These are phyloP conservation scores for Pisolithus microcarpus DNA, from an alignment of 768 basidiomycete genomes.

Conservation along the genomic window DNA sequence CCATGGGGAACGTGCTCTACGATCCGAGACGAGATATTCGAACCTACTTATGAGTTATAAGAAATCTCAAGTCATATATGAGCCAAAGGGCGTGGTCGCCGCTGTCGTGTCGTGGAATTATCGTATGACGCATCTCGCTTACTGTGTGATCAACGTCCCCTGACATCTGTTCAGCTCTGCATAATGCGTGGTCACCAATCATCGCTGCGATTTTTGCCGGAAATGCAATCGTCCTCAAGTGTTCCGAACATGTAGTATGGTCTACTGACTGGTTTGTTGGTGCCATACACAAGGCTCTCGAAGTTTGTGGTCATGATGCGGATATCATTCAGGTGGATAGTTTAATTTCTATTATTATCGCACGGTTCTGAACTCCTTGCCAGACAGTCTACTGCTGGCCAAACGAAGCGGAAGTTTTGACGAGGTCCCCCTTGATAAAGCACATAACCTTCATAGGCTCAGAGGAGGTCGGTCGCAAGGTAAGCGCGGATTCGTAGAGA, in stretches of 20 bases:
- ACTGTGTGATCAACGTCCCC: not conserved
- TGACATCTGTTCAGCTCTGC: slow-evolving; percentile 53
- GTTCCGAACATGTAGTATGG: slow-evolving; percentile 91
- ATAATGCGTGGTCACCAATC: slow-evolving; percentile 93
- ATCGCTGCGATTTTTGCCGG: slow-evolving; percentile 87
- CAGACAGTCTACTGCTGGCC: slow-evolving; percentile 85
- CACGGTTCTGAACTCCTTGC: slow-evolving; percentile 3
- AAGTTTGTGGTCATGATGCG: slow-evolving; percentile 74
- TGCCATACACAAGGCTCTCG: slow-evolving; percentile 70
- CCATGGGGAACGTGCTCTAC: slow-evolving; percentile 72
- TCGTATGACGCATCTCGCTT: slow-evolving; percentile 41
- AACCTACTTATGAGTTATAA: slow-evolving; percentile 73
- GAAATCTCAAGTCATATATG: slow-evolving; percentile 71
- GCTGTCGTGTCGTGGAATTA: slow-evolving; percentile 96
- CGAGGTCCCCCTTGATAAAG: slow-evolving; percentile 69
- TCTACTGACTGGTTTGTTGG: slow-evolving; percentile 78
- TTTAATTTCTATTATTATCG: not conserved
- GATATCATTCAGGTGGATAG: slow-evolving; percentile 75
- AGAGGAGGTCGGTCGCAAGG: slow-evolving; percentile 69
- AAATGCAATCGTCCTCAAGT: slow-evolving; percentile 85
- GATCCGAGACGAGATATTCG: slow-evolving; percentile 61
- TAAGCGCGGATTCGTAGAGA: slow-evolving; percentile 20
- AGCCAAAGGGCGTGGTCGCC: slow-evolving; percentile 88
- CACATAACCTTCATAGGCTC: slow-evolving; percentile 96
- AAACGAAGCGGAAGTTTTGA: slow-evolving; percentile 76